These are phyloP conservation scores for Crinitomyces ghanaensis DNA, from an alignment of 805 yeast species.

Conservation along the genomic window DNA sequence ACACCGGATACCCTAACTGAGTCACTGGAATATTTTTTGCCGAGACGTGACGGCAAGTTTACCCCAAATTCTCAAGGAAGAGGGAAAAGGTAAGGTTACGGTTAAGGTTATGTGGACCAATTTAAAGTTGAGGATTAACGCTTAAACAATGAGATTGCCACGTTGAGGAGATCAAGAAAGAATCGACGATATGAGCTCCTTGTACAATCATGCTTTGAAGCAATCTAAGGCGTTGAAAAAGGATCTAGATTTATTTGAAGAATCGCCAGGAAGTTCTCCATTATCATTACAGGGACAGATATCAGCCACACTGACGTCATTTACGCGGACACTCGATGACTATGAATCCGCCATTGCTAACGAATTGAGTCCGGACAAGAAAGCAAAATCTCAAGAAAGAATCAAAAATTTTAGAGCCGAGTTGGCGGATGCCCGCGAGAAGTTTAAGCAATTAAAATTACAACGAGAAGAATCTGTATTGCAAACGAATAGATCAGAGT, in stretches of 20 bases:
- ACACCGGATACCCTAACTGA: no score
- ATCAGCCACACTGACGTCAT: slow-evolving; percentile 67
- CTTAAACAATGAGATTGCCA: no score
- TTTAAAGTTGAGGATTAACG: no score
- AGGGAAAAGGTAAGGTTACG: neutral
- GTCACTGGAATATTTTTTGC: no score
- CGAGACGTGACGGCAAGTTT: no score
- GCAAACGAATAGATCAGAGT: slow-evolving; percentile 37
- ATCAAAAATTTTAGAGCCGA: slow-evolving; percentile 42
- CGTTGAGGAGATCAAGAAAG: no score
- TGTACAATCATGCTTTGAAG: slow-evolving; percentile 81
- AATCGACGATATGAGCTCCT: slow-evolving; percentile 63
- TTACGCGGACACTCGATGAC: slow-evolving; percentile 66
- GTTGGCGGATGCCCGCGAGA: slow-evolving; percentile 33
- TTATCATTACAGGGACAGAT: slow-evolving; percentile 63
- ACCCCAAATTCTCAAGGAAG: no score
- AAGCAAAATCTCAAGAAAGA: slow-evolving; percentile 48
- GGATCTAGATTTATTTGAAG: slow-evolving; percentile 50
- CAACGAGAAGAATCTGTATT: slow-evolving; percentile 44
- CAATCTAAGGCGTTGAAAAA: slow-evolving; percentile 63
- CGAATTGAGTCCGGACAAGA: slow-evolving; percentile 43
- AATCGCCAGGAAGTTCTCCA: slow-evolving; percentile 56
- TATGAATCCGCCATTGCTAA: slow-evolving; percentile 48
- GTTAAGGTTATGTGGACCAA: no score
- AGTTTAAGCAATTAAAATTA: slow-evolving; percentile 42